phyloP scores from a whole-genome alignment of 768 basidiomycete species.

The Auricularia sp. region DNA sequence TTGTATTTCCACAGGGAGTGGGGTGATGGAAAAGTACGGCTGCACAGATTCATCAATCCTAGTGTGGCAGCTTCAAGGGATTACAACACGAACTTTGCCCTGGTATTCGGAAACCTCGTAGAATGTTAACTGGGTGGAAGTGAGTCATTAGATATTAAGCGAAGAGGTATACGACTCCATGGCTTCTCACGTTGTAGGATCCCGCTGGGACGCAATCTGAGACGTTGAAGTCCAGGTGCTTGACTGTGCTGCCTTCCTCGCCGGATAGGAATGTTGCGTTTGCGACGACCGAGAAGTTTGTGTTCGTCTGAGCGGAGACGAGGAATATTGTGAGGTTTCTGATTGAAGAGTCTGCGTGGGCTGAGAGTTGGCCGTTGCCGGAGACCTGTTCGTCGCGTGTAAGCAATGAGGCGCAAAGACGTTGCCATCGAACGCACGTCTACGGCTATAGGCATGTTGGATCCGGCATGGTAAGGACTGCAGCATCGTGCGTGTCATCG shows the following conservation, averaged over 20 bases:
- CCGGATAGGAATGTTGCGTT: constrained; percentile 26
- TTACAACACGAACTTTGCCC: constrained; percentile 10
- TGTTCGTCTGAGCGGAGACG: constrained; percentile 27
- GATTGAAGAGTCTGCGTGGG: constrained; percentile 21
- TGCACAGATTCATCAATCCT: neutral
- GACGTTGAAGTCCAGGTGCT: constrained; percentile 25
- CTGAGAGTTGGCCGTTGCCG: constrained; percentile 33
- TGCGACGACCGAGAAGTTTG: constrained; percentile 31
- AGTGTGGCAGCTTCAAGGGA: neutral
- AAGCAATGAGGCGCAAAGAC: neutral
- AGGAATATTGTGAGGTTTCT: constrained; percentile 33
- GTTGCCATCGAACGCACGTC: constrained; percentile 18
- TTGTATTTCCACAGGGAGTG: neutral
- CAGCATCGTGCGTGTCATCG: neutral
- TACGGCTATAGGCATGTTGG: constrained; percentile 23
- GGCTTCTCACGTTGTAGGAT: constrained; percentile 31
- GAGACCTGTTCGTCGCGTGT: constrained; percentile 22
- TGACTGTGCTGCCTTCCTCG: constrained; percentile 33
- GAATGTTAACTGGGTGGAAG: constrained; percentile 29
- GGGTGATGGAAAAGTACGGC: constrained; percentile 30
- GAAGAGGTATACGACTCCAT: neutral
- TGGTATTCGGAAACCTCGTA: constrained; percentile 33
- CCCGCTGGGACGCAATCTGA: constrained; percentile 33
- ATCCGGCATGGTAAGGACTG: constrained; percentile 22
- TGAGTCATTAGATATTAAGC: neutral